These are phyloP conservation scores for Cladorrhinum samala DNA, from an alignment of 495 filamentous ascomycete genomes.

Conservation along the genomic window DNA sequence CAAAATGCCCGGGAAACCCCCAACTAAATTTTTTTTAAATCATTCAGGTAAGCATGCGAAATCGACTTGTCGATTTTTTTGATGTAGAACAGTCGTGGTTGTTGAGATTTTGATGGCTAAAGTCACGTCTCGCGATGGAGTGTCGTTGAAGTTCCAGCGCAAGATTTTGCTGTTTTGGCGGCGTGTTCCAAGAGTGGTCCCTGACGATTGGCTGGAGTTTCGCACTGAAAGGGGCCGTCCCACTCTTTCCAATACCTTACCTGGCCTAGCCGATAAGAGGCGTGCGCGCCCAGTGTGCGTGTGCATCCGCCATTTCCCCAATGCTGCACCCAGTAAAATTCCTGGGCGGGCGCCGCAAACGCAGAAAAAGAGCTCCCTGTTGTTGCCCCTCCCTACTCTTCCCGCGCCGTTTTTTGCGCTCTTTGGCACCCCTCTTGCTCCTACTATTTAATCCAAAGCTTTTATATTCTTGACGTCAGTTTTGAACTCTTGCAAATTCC, in stretches of 20 bases:
- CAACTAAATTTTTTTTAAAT: slow-evolving; percentile 37
- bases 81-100: slow-evolving; percentile 44
- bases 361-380: not conserved
- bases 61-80: slow-evolving; percentile 49
- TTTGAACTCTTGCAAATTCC: too few relatives aligned
- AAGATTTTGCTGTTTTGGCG: slow-evolving; percentile 40
- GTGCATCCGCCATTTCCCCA: not conserved
- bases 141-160: slow-evolving; percentile 56
- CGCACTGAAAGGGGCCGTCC: slow-evolving; percentile 12
- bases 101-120: slow-evolving; percentile 55
- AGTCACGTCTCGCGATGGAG: slow-evolving; percentile 52
- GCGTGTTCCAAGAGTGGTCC: slow-evolving; percentile 20
- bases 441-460: not conserved
- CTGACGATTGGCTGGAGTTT: slow-evolving; percentile 25
- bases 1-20: slow-evolving; percentile 44
- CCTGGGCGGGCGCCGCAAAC: slow-evolving; percentile 7
- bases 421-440: not conserved
- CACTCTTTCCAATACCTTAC: slow-evolving; percentile 2
- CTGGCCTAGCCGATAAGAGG: slow-evolving; percentile 1
- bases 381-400: not conserved
- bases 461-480: slow-evolving; percentile 8
- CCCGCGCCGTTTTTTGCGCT: too few relatives aligned
- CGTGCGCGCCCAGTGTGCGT: not conserved
- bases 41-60: slow-evolving; percentile 50
- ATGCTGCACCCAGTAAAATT: not conserved